Conservation (phyloP, 768 basidiomycete species). For the Cystobasidium onofrii region DNA sequence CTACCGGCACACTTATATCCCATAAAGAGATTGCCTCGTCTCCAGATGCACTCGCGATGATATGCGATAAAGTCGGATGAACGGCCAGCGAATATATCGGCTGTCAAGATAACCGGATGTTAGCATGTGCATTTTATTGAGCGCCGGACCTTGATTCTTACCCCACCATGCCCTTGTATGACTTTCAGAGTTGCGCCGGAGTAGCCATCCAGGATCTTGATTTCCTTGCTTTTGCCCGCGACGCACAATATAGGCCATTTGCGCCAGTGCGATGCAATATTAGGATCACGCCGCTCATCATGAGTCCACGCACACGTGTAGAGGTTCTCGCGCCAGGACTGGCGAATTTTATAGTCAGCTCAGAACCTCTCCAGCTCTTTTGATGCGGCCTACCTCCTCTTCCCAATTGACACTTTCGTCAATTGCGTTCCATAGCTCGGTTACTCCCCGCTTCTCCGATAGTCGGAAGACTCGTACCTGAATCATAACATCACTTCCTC, state of each 20-base stretch:
- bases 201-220: slow-evolving; percentile 28
- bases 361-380: neutral
- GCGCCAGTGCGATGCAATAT: slow-evolving; percentile 1
- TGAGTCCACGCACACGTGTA: slow-evolving; percentile 16
- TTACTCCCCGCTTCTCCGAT: neutral
- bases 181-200: slow-evolving; percentile 15
- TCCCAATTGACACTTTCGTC: slow-evolving; percentile 19
- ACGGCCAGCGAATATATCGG: slow-evolving; percentile 16
- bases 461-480: slow-evolving; percentile 11
- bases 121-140: no score
- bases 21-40: slow-evolving; percentile 21
- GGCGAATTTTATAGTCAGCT: neutral
- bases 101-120: neutral
- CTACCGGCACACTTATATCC: slow-evolving; percentile 21
- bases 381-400: neutral
- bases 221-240: neutral
- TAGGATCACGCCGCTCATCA: neutral
- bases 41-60: slow-evolving; percentile 10
- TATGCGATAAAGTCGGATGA: slow-evolving; percentile 20
- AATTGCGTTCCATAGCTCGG: slow-evolving; percentile 23
- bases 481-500: neutral
- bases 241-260: slow-evolving; percentile 16
- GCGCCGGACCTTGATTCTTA: neutral
- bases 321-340: neutral
- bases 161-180: slow-evolving; percentile 24